phyloP scores from a whole-genome alignment of 2,329 filamentous ascomycete species.

The Blastomyces parvus region DNA sequence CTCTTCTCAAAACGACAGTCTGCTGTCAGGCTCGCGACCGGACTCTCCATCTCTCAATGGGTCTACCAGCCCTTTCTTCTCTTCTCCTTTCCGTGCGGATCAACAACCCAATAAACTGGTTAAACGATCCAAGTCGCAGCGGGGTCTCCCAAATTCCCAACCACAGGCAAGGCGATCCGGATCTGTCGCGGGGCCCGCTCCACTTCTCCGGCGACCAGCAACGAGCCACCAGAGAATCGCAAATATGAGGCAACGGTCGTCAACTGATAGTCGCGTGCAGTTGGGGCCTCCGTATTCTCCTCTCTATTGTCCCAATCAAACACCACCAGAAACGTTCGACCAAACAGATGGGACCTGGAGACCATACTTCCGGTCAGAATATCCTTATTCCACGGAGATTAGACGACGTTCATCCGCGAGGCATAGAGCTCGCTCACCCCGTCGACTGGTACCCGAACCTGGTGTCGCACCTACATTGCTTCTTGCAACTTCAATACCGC shows the following conservation, averaged over 20 bases:
- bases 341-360: slow-evolving; percentile 23
- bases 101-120: slow-evolving; percentile 51
- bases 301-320: slow-evolving; percentile 17
- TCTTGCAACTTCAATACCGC: slow-evolving; percentile 33
- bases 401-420: slow-evolving; percentile 24
- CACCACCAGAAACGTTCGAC: slow-evolving; percentile 10
- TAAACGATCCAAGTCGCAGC: slow-evolving; percentile 50
- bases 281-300: slow-evolving; percentile 7
- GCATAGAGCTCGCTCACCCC: slow-evolving; percentile 29
- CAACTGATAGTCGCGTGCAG: slow-evolving; percentile 18
- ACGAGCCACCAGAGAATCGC: slow-evolving; percentile 55
- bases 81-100: slow-evolving; percentile 22
- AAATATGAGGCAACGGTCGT: slow-evolving; percentile 40
- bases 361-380: slow-evolving; percentile 31
- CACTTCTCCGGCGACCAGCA: slow-evolving; percentile 48
- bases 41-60: slow-evolving; percentile 46
- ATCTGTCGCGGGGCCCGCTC: slow-evolving; percentile 34
- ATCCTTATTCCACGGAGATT: slow-evolving; percentile 24
- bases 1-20: slow-evolving; percentile 39
- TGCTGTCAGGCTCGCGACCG: slow-evolving; percentile 41
- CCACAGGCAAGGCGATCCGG: slow-evolving; percentile 17
- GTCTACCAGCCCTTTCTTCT: slow-evolving; percentile 41
- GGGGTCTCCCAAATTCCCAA: slow-evolving; percentile 35
- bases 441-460: slow-evolving; percentile 37
- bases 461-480: slow-evolving; percentile 41